phyloP scores from a whole-genome alignment of 148 eudicot species.

The Cornus suecica region DNA sequence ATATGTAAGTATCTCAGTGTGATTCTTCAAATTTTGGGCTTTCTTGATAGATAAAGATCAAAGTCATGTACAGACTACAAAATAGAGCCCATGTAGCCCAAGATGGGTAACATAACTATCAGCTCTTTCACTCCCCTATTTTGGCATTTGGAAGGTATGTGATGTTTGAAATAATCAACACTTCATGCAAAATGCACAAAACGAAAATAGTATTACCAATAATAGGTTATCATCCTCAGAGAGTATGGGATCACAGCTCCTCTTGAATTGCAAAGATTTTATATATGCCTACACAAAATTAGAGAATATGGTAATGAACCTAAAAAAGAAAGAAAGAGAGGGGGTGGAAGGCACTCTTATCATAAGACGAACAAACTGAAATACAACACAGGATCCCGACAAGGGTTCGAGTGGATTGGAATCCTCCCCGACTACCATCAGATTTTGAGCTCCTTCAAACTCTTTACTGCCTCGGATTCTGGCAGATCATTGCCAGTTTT shows the following conservation, averaged over 20 bases:
- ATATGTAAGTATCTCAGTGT: too few relatives aligned
- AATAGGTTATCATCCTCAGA: not conserved
- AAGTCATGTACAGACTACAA: not conserved
- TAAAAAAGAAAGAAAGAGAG: not conserved
- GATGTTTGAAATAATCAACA: too few relatives aligned
- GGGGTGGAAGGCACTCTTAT: constrained; percentile 16
- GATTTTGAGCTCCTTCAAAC: constrained; percentile 58
- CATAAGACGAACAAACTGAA: constrained; percentile 16
- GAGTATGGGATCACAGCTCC: not conserved
- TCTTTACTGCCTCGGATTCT: constrained; percentile 37
- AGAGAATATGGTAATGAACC: constrained; percentile 9
- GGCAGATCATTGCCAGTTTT: constrained; percentile 11
- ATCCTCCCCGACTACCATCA: constrained; percentile 31
- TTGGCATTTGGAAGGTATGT: not conserved
- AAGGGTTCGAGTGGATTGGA: constrained; percentile 27
- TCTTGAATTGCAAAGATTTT: not conserved
- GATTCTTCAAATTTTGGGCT: not conserved
- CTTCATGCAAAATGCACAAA: not conserved
- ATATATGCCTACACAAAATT: constrained; percentile 3
- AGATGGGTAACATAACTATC: not conserved
- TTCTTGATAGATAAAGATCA: too few relatives aligned
- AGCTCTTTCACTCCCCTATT: too few relatives aligned
- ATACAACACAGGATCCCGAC: not conserved
- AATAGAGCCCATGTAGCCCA: not conserved
- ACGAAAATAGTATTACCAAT: too few relatives aligned